A percentile compares a stretch with the other conserved stretches of the same genome.
These are phyloP conservation scores for Juncus inflexus DNA, from an alignment of 176 grass and related monocot genomes.

Conservation along the genomic window DNA sequence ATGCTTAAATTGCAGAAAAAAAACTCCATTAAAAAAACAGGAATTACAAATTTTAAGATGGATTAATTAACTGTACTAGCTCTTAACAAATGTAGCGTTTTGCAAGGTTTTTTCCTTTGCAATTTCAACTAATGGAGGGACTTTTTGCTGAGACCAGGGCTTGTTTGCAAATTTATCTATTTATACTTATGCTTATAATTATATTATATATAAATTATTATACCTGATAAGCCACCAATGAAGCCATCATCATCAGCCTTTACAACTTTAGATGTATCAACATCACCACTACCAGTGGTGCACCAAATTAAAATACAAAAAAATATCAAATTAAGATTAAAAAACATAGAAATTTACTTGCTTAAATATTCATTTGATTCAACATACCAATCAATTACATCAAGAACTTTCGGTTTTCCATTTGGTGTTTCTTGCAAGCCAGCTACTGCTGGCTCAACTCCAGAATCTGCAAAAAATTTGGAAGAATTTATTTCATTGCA, in stretches of 20 bases:
- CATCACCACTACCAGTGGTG: conserved; percentile 96
- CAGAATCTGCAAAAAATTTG: conserved; percentile 52
- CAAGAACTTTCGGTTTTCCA: conserved; percentile 90
- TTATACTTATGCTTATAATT: too few relatives aligned
- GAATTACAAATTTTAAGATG: too few relatives aligned
- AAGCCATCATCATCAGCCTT: conserved; percentile 73
- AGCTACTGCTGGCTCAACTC: conserved; percentile 81
- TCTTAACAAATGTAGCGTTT: too few relatives aligned
- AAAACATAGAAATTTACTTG: too few relatives aligned
- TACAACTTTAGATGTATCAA: conserved; percentile 93
- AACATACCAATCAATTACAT: conserved; percentile 72
- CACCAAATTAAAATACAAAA: conserved; percentile 32
- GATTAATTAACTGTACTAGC: too few relatives aligned
- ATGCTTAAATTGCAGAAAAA: too few relatives aligned
- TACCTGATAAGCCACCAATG: conserved; percentile 84
- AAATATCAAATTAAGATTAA: not conserved
- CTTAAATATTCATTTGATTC: not conserved
- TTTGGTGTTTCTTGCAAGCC: conserved; percentile 80
- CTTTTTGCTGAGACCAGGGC: too few relatives aligned
- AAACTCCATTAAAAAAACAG: too few relatives aligned
- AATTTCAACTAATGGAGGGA: too few relatives aligned
- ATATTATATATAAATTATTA: conserved; percentile 16
- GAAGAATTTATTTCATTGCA: not conserved
- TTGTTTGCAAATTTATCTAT: too few relatives aligned
- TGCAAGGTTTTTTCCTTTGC: too few relatives aligned